Evolutionary conservation across 129 eudicot genomes (phyloP), one percentile per base, ranked within the genome.

Genomic region (Flaveria trinervia): DNA sequence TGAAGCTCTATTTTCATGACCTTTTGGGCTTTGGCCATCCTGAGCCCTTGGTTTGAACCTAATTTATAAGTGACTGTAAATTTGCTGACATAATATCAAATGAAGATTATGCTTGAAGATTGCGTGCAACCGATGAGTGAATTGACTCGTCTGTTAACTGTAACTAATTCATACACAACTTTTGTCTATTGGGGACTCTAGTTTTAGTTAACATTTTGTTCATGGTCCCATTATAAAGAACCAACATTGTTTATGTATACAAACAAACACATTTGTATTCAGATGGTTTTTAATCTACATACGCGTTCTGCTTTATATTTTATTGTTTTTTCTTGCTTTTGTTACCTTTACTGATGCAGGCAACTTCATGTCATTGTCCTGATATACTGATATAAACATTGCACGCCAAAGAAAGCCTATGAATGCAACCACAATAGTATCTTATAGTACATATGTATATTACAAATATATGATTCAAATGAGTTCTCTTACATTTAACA

Each of bases 171-270:
- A 59, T 78, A 57, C 33, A 46, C 64, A 17, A 66, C 33, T 66
- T 66, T 14, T 55, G 74, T 65, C 56, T 73, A 17, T 74, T 54
- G 12, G 68, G 75, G 77, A 44, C 70, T 65, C 26, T 43, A 73
- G 79, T 65, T 50, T 51, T 65, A 52, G 68, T 18, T 16, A 51
- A 3, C 55, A 68, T 50, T 5, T 68, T 62, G 72, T 25, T 68
- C 45, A 39, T 57, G 66, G 61, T 69, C 75, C 81, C 75, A 59
- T 79, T 71, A 62, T 79, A 22, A 60, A 23, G 66, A 60, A 23
- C 17, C 41, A 25, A 60, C 66, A 60, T 25, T 60, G 13, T 25
- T 11, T 23, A 25, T 11, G n/a, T 12, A 60, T 60, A 60, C 66
- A 14, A 49, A 57, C 60, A 7, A 10, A 60, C 41, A 25, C 7